Percentiles rank a stretch among this genome's conserved stretches.
These are phyloP conservation scores for Fusarium sambucinum DNA, from an alignment of 2,329 filamentous ascomycete genomes.

Conservation along the genomic window DNA sequence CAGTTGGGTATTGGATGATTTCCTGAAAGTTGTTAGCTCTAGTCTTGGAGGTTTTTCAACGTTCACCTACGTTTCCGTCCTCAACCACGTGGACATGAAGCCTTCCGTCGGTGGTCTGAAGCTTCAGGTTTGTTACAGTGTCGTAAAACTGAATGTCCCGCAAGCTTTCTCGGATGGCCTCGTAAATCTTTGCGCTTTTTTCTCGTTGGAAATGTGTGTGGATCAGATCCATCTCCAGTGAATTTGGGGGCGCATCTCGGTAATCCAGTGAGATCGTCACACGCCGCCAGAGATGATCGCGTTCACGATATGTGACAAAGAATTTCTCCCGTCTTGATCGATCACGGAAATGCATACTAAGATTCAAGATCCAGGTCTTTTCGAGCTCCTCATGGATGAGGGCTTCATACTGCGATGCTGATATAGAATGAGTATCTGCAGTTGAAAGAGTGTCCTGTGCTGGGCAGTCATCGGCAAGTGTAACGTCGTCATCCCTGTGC, in stretches of 20 bases:
- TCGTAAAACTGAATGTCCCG: slow-evolving; percentile 96
- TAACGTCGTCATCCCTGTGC: slow-evolving; percentile 40
- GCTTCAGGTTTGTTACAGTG: slow-evolving; percentile 94
- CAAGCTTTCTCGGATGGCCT: slow-evolving; percentile 91
- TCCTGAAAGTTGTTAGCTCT: slow-evolving; percentile 64
- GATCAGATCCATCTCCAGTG: slow-evolving; percentile 85
- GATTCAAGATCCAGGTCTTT: slow-evolving; percentile 91
- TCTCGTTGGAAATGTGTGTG: slow-evolving; percentile 86
- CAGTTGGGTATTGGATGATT: slow-evolving; percentile 86
- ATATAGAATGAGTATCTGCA: slow-evolving; percentile 62
- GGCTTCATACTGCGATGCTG: slow-evolving; percentile 68
- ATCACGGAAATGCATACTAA: slow-evolving; percentile 98
- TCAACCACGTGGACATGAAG: slow-evolving; percentile 98
- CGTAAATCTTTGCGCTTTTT: slow-evolving; percentile 93
- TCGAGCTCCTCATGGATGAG: slow-evolving; percentile 86
- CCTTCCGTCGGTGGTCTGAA: slow-evolving; percentile 87
- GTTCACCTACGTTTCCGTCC: slow-evolving; percentile 77
- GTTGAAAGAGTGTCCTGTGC: slow-evolving; percentile 51
- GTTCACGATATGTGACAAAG: slow-evolving; percentile 93
- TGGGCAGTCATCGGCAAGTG: slow-evolving; percentile 39
- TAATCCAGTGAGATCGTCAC: slow-evolving; percentile 97
- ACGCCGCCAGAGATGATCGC: slow-evolving; percentile 81
- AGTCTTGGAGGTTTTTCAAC: not conserved
- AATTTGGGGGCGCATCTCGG: slow-evolving; percentile 80
- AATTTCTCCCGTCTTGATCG: slow-evolving; percentile 95